Conservation (phyloP, 345 rosid genomes). For the Syzygium aqueum region DNA sequence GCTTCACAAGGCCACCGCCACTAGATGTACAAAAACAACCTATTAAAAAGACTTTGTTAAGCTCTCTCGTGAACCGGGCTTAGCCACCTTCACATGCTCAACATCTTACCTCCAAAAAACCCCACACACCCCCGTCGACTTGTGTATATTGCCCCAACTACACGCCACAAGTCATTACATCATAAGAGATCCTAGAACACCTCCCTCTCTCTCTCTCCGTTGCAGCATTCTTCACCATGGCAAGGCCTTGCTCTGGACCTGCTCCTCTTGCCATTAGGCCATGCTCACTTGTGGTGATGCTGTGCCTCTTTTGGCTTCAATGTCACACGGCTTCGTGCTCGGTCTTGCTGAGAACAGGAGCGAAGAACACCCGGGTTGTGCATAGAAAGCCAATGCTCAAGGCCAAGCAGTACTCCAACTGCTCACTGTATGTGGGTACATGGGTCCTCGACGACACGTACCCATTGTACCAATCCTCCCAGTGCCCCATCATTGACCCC, state of each 20-base stretch:
- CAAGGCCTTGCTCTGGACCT: neutral
- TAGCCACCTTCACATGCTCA: neutral
- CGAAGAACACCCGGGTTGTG: neutral
- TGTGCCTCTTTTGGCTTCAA: neutral
- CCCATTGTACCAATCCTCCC: conserved; percentile 7
- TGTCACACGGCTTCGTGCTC: neutral
- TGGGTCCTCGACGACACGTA: conserved; percentile 11
- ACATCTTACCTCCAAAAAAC: neutral
- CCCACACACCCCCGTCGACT: neutral
- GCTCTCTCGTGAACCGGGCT: neutral
- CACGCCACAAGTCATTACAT: neutral
- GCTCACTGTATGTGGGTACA: conserved; percentile 2
- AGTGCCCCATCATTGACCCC: conserved; percentile 9
- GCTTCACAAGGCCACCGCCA: neutral
- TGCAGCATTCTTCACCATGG: neutral
- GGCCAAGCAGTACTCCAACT: neutral
- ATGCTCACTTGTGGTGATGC: neutral
- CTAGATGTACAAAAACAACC: neutral
- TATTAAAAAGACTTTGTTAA: neutral
- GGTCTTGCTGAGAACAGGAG: neutral
- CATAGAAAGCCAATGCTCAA: neutral
- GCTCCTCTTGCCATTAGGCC: neutral
- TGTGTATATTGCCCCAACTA: neutral
- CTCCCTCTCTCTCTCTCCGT: neutral
- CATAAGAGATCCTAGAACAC: neutral